Base-by-base conservation (phyloP, 1,284 basidiomycete genomes). In the Ceratobasidium sp. region DNA sequence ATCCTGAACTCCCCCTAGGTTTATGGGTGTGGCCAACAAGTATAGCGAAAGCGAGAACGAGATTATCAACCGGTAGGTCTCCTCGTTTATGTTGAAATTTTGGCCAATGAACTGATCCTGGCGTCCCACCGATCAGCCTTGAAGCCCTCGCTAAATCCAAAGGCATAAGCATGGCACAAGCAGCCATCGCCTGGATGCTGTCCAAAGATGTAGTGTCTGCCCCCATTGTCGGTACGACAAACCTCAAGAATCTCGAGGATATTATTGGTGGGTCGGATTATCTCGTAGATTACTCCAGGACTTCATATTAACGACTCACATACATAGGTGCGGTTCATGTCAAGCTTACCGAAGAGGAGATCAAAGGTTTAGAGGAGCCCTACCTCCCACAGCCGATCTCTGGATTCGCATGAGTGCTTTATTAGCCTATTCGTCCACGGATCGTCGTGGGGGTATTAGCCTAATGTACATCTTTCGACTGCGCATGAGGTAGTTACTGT, bases 91-190 rank as follows among this genome's bases (percentile, higher is more conserved):
- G 7, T 60, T n/a, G 23, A 27, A 10, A 3, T 38, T 46, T 20
- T 8, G 46, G n/a, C n/a, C n/a, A n/a, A n/a, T n/a, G n/a, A n/a
- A n/a, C n/a, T n/a, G n/a, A 38, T 27, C 23, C 57, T 52, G 1
- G 14, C 12, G n/a, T 3, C 10, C 35, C 5, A 14, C 14, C 6
- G 6, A 23, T 54, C 20, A 79, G 80, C 14, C 79, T 82, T 33
- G 78, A 81, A 54, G 68, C 69, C 33, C 60, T 82, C 16, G 74
- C 81, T 1, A 80, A 79, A 46, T 64, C 78, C 12, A 78, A 4
- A 80, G 81, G 79, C 76, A 79, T 68, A 79, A 80, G 80, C 83
- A 82, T 77, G 64, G 67, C 66, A 12, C 68, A 71, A 50, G 60
- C 65, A 12, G 57, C 57, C 8, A 64, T 71, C 20, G 67, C 66